Conservation (phyloP, 2,329 filamentous ascomycete genomes). For the Ascochyta koolunga region DNA sequence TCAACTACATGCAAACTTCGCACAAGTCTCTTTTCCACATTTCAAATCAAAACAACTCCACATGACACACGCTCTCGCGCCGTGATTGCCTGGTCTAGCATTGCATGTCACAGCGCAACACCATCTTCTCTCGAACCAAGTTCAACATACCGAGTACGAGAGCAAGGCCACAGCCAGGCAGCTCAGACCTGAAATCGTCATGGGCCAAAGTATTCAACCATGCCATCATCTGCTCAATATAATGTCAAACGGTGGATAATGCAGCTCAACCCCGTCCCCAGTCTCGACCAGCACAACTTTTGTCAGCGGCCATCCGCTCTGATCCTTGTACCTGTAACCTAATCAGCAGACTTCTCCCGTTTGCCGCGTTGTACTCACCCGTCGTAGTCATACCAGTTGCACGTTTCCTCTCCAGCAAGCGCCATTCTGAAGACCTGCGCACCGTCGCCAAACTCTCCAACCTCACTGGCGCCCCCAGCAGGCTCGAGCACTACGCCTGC, state of each 20-base stretch:
- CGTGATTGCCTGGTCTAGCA: no score
- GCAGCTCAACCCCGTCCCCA: slow-evolving; percentile 27
- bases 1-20: no score
- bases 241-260: slow-evolving; percentile 40
- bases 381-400: slow-evolving; percentile 44
- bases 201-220: not conserved
- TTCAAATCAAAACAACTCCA: no score
- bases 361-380: slow-evolving; percentile 21
- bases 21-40: no score
- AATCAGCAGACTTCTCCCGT: not conserved
- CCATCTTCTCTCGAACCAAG: no score
- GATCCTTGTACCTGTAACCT: slow-evolving; percentile 33
- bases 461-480: slow-evolving; percentile 32
- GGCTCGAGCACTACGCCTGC: slow-evolving; percentile 35
- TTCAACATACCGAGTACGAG: not conserved
- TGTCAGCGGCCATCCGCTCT: slow-evolving; percentile 38
- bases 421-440: slow-evolving; percentile 38
- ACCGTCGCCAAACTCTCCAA: slow-evolving; percentile 29
- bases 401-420: slow-evolving; percentile 30
- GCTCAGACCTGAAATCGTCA: not conserved
- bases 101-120: no score
- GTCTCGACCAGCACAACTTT: slow-evolving; percentile 37
- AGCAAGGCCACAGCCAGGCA: no score
- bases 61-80: no score
- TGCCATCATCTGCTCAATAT: slow-evolving; percentile 15